A percentile compares a stretch with the other conserved stretches of the same genome.
Evolutionary conservation across 2,329 filamentous ascomycete genomes (phyloP).

Genomic region (Reticulascus tulasneorum): DNA sequence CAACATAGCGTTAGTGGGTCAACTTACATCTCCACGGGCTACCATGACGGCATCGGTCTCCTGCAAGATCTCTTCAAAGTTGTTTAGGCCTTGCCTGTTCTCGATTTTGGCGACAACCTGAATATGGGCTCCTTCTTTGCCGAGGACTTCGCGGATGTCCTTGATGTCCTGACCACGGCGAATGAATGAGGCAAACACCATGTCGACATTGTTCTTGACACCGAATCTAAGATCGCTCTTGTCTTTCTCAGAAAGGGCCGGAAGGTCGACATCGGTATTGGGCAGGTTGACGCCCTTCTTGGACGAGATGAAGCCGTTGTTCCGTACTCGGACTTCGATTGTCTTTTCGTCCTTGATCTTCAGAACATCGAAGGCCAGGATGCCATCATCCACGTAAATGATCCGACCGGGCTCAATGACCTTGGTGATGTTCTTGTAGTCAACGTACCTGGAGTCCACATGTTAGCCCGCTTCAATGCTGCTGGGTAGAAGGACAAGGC

Average conservation of each 20-base stretch:
- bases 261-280: constrained; percentile 97
- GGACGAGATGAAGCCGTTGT: constrained; percentile 98
- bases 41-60: constrained; percentile 99
- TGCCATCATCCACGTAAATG: constrained; percentile 98
- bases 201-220: constrained; percentile 98
- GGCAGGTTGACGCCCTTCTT: constrained; percentile 99
- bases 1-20: no score
- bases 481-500: constrained; percentile 1
- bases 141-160: constrained; percentile 87
- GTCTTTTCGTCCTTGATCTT: constrained; percentile 86
- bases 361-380: constrained; percentile 92
- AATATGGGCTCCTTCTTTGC: constrained; percentile 88
- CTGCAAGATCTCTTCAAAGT: constrained; percentile 94
- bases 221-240: constrained; percentile 90
- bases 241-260: constrained; percentile 96
- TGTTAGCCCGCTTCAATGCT: not conserved
- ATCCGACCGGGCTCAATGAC: constrained; percentile 87
- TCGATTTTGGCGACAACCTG: constrained; percentile 99
- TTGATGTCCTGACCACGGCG: constrained; percentile 89
- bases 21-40: constrained; percentile 91
- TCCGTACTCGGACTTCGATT: constrained; percentile 79
- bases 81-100: constrained; percentile 99
- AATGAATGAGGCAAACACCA: constrained; percentile 99
- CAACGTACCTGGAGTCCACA: constrained; percentile 67
- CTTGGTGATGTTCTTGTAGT: constrained; percentile 99